phyloP scores from a whole-genome alignment of 352 stramenopile species.

The Phytophthora fragariae region DNA sequence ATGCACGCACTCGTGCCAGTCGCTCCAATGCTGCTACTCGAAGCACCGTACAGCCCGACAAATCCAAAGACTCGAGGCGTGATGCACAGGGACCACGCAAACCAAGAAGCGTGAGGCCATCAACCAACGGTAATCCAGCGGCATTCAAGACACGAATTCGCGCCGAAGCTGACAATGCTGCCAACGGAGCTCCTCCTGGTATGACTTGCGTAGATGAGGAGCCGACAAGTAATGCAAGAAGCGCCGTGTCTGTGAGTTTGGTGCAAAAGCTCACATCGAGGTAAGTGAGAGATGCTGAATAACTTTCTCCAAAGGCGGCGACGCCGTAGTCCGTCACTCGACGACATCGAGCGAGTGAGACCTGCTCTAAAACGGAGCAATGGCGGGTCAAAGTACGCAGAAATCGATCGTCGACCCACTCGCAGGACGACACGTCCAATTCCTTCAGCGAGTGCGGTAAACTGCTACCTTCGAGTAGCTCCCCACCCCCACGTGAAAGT shows the following conservation, averaged over 20 bases:
- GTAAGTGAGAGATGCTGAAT: slow-evolving; percentile 39
- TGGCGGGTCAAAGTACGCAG: slow-evolving; percentile 48
- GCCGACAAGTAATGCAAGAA: slow-evolving; percentile 64
- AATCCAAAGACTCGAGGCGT: slow-evolving; percentile 35
- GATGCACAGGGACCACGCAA: slow-evolving; percentile 37
- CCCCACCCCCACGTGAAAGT: slow-evolving; percentile 33
- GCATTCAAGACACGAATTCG: slow-evolving; percentile 47
- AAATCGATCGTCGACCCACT: slow-evolving; percentile 71
- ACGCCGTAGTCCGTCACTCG: slow-evolving; percentile 77
- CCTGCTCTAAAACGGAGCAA: slow-evolving; percentile 43
- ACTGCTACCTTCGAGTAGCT: slow-evolving; percentile 22
- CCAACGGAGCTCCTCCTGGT: slow-evolving; percentile 6
- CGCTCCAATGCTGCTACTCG: slow-evolving; percentile 51
- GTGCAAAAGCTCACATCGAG: slow-evolving; percentile 68
- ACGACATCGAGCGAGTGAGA: slow-evolving; percentile 59
- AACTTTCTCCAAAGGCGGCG: slow-evolving; percentile 60
- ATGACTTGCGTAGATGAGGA: slow-evolving; percentile 17
- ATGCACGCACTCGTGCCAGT: slow-evolving; percentile 50
- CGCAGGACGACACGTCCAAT: slow-evolving; percentile 67
- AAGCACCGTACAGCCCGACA: slow-evolving; percentile 42
- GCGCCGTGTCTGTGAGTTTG: slow-evolving; percentile 61
- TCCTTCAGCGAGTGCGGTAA: slow-evolving; percentile 45
- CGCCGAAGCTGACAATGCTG: slow-evolving; percentile 24
- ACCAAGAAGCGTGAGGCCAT: slow-evolving; percentile 68
- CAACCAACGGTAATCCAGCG: slow-evolving; percentile 54